Base-by-base conservation (phyloP, 768 basidiomycete genomes). In the Podaxis mareebaensis region DNA sequence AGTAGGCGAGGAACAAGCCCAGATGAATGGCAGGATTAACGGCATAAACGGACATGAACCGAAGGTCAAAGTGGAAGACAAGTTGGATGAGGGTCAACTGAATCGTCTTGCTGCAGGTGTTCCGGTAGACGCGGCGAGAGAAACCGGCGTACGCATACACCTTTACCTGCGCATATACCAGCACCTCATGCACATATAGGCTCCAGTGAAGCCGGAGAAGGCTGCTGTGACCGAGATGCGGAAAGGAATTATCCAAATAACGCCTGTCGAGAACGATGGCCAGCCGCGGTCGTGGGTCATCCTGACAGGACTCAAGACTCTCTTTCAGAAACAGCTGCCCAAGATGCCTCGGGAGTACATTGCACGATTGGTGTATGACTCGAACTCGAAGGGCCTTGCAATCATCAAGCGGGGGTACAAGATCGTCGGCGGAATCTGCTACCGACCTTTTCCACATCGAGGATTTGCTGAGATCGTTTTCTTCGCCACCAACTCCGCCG, bases 341-440 rank as follows among this genome's bases (percentile, higher is more conserved):
- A 98, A 98, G 76, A 99, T 99, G 97, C 97, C 97, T 12, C 83
- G 95, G 70, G 97, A 99, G 73, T 99, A 99, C 72, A 99, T 99
- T 68, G 93, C 97, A 3, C 87, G 97, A 24, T 84, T 99, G 28
- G 96, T 98, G 1, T 93, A 93, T 68, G 97, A 99, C 72, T 79
- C 82, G 42, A 97, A 95, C 70, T 97, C 96, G n/a, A 91, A 91
- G 71, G 86, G 86, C 38, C 83, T 99, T 58, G 97, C 95, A 2
- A 97, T 99, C 71, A 89, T 97, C 71, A 98, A 98, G 76, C 84
- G 90, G 26, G 97, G 97, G 0, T 90, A 87, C 75, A 96, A 96
- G 71, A 96, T 99, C 48, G 96, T 98, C 2, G 96, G 96, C 24
- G 97, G 97, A 4, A 99, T 99, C 67, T 96, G 95, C 72, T 99